phyloP scores from a whole-genome alignment of 106 monocot genomes.

The Platanthera guangdongensis region DNA sequence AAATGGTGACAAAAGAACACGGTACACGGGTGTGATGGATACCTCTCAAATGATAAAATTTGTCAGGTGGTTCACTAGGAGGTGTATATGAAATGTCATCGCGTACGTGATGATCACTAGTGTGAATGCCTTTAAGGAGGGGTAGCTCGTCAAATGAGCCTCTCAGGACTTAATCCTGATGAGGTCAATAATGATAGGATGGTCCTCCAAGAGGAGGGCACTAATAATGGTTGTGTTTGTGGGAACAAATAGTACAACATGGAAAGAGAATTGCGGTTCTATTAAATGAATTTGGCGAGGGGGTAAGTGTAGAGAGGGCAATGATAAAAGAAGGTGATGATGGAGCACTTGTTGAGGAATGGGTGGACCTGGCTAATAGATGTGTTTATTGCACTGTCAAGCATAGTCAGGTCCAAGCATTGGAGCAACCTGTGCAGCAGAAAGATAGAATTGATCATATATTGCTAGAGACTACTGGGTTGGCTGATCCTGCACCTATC shows the following conservation, averaged over 20 bases:
- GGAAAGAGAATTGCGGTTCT: constrained; percentile 93
- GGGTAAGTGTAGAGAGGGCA: constrained; percentile 94
- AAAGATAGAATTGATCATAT: constrained; percentile 95
- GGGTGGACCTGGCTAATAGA: constrained; percentile 94
- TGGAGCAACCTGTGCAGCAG: constrained; percentile 86
- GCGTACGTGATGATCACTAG: too few species aligned
- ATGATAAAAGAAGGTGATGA: constrained; percentile 94
- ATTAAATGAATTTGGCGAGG: constrained; percentile 96
- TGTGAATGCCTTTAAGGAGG: too few species aligned
- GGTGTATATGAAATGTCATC: too few species aligned
- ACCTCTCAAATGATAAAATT: too few species aligned
- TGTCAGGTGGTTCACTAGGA: too few species aligned
- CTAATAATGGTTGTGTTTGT: too few species aligned
- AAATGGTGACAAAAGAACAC: too few species aligned
- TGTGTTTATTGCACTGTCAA: constrained; percentile 97
- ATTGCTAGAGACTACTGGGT: constrained; percentile 92
- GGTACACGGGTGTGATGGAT: too few species aligned
- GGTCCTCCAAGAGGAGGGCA: too few species aligned
- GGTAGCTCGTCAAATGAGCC: too few species aligned
- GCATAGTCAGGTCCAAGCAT: constrained; percentile 95
- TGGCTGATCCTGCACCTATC: constrained; percentile 92
- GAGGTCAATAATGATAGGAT: too few species aligned
- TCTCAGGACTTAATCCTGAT: too few species aligned
- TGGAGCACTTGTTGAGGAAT: constrained; percentile 82
- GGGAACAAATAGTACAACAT: constrained; percentile 31